Conservation (phyloP, 495 filamentous ascomycete species). For the Penicillium odoratum region DNA sequence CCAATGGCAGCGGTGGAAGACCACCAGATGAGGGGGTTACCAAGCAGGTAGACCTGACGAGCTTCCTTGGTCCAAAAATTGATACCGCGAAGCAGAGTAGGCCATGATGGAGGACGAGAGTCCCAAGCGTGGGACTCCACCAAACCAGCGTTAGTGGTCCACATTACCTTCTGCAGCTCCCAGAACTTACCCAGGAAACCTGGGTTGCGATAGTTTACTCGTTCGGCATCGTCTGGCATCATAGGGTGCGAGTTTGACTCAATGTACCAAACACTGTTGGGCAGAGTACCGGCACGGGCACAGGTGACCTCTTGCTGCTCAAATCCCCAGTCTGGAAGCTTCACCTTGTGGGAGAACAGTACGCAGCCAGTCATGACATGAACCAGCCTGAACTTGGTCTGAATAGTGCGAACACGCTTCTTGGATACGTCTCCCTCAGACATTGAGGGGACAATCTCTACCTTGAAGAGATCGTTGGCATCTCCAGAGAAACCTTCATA, state of each 20-base stretch:
- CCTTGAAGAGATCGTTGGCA: constrained; percentile 91
- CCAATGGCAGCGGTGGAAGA: constrained; percentile 77
- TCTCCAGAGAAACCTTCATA: constrained; percentile 97
- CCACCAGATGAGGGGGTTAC: constrained; percentile 97
- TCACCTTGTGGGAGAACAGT: constrained; percentile 97
- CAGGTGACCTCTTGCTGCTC: constrained; percentile 99
- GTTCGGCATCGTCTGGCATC: constrained; percentile 73
- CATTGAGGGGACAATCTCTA: constrained; percentile 90
- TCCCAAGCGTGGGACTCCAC: constrained; percentile 98
- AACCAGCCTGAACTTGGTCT: constrained; percentile 92
- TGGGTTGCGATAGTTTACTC: constrained; percentile 91
- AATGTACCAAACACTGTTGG: constrained; percentile 96
- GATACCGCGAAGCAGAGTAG: constrained; percentile 88
- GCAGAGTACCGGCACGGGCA: constrained; percentile 86
- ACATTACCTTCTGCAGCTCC: constrained; percentile 99
- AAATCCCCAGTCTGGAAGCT: constrained; percentile 94
- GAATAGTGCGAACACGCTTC: constrained; percentile 84
- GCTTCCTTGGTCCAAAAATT: constrained; percentile 98
- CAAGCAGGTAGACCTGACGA: constrained; percentile 93
- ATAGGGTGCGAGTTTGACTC: constrained; percentile 83
- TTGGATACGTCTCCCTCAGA: constrained; percentile 80
- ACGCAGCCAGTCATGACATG: constrained; percentile 97
- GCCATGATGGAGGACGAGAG: constrained; percentile 92
- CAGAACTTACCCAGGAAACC: constrained; percentile 98
- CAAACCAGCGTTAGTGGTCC: constrained; percentile 94